Evolutionary conservation across 2,329 filamentous ascomycete genomes (phyloP), one percentile per base, ranked within the genome.

Genomic region (Penicillium concentricum): DNA sequence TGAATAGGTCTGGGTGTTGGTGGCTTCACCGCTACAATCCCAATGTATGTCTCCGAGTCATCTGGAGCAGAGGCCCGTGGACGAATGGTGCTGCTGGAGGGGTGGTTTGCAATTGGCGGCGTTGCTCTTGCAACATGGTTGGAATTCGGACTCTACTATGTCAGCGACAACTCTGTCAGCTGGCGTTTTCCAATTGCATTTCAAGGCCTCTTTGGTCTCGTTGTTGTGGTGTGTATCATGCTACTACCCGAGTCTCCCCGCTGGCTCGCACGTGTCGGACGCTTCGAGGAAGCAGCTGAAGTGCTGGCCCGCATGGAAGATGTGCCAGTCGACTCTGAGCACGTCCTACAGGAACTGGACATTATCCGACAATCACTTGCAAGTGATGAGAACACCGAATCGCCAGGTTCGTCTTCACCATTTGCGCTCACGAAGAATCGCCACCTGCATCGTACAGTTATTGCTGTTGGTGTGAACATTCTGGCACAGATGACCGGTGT

Each of bases 231-330:
- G 4, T 58, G 58, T 15, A 59, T 67, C n/a, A 41, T 63, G 2
- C 60, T 65, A 4, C 67, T 82, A 2, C 81, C 81, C 4, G 82
- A 84, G 56, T 81, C 78, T 0, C 81, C 81, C 2, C 74, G 82
- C 48, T 83, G 81, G 78, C 70, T 84, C 6, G 76, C 83, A 15
- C 67, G 80, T 22, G 78, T 78, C 52, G 81, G 79, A 26, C 71
- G 75, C n/a, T 75, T 81, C 56, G 74, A 72, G 53, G 80, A 75
- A 61, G 81, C 70, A 37, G 72, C 72, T 13, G 69, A 71, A 4
- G 78, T 81, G 4, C 75, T 82, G 32, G 76, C 77, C 4, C 76
- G 74, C 5, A 72, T 82, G 2, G 69, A 74, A 32, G 55, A 81
- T 43, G 57, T 80, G 2, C 78, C 61, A 1, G 83, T 57, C 73